Evolutionary conservation across 2,329 filamentous ascomycete genomes (phyloP).

Genomic region (Fusarium solani-melongenae): DNA sequence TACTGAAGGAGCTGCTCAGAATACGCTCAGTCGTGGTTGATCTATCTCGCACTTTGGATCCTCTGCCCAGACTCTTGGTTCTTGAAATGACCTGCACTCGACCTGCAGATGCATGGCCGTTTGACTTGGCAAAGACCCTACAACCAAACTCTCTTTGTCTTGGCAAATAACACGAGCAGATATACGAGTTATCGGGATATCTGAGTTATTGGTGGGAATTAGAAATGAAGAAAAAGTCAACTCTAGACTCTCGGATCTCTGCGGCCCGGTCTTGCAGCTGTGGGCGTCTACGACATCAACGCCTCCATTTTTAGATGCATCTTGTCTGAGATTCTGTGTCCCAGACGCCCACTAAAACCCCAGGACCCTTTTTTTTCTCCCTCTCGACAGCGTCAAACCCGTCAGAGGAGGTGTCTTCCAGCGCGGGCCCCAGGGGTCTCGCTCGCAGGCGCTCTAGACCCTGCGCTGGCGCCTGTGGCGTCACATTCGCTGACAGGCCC

Average conservation of each 20-base stretch:
- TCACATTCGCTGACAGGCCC: not conserved
- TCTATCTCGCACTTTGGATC: not conserved
- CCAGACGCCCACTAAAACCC: not conserved
- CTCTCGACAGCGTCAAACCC: not conserved
- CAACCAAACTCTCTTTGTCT: not conserved
- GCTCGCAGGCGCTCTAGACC: not conserved
- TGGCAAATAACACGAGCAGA: not conserved
- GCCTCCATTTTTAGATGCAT: constrained; percentile 3
- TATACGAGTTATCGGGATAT: not conserved
- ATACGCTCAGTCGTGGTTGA: not conserved
- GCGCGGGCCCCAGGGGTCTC: not conserved
- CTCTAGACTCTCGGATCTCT: not conserved
- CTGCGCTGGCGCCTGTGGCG: not conserved
- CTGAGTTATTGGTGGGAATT: not conserved
- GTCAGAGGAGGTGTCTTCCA: not conserved
- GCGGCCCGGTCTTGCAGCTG: not conserved
- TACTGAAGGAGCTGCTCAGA: not conserved
- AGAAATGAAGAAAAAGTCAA: not conserved
- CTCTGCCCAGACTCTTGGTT: not conserved
- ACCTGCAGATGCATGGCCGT: not conserved
- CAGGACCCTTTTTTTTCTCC: not conserved
- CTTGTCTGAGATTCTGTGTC: not conserved
- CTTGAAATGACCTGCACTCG: not conserved
- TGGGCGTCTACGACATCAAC: not conserved
- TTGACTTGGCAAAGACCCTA: not conserved